These are phyloP conservation scores for Triticum dicoccoides DNA, from an alignment of 176 grass and related monocot genomes.

Conservation along the genomic window DNA sequence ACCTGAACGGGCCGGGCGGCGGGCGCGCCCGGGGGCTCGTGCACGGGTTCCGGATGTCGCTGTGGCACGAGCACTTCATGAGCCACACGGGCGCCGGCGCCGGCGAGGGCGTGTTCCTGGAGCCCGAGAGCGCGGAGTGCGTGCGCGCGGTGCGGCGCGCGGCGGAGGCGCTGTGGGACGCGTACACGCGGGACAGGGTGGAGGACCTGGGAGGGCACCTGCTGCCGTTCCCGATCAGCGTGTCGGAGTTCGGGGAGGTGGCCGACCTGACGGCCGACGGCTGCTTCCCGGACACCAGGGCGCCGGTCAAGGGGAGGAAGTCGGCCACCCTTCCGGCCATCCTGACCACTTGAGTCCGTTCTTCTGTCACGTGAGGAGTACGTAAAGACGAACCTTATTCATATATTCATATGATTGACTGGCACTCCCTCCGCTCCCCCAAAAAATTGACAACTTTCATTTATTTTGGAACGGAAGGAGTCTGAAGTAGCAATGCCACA, in stretches of 20 bases:
- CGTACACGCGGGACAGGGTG: conserved; percentile 50
- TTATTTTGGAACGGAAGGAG: no score
- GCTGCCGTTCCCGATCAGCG: conserved; percentile 75
- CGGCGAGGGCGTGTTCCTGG: conserved; percentile 16
- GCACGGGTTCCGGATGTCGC: conserved; percentile 66
- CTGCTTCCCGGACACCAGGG: conserved; percentile 70
- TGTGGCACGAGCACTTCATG: conserved; percentile 90
- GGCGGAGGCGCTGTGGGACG: conserved; percentile 56
- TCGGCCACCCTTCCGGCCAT: conserved; percentile 50
- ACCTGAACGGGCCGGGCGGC: conserved; percentile 49
- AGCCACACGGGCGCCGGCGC: not conserved
- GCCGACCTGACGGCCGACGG: conserved; percentile 53
- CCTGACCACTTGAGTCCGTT: conserved; percentile 57
- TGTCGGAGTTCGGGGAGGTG: conserved; percentile 57
- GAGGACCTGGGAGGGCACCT: conserved; percentile 69
- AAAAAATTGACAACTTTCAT: no score
- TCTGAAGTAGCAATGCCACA: not conserved
- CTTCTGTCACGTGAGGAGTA: not conserved
- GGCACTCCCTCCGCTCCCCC: not conserved
- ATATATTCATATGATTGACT: not conserved
- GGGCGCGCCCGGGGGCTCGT: conserved; percentile 46
- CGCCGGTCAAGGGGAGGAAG: conserved; percentile 60
- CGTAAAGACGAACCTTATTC: not conserved
- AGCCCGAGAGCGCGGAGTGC: conserved; percentile 69
- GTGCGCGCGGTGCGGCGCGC: conserved; percentile 49